Percentiles rank a stretch among this genome's conserved stretches.
phyloP scores from a whole-genome alignment of 2,329 filamentous ascomycete genomes.

The Talaromyces marneffei region DNA sequence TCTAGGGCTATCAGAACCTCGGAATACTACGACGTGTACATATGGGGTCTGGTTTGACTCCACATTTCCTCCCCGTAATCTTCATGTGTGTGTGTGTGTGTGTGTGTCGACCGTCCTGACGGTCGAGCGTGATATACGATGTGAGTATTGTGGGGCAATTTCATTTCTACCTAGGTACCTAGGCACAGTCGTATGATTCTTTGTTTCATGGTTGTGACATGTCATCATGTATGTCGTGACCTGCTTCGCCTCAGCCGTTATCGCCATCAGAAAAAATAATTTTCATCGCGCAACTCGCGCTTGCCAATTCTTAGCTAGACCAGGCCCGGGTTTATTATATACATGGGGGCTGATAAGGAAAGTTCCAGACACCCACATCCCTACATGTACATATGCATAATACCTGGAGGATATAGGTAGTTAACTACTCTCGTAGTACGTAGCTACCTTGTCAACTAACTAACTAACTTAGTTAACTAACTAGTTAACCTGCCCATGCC shows the following conservation, averaged over 20 bases:
- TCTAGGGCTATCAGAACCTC: background rate
- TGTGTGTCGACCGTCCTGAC: too few relatives aligned
- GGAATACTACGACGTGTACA: too few relatives aligned
- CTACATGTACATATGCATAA: constrained; percentile 1
- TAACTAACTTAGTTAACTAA: too few relatives aligned
- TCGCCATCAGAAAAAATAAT: background rate
- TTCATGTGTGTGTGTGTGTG: background rate
- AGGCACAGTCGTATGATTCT: background rate
- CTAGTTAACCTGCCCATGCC: too few relatives aligned
- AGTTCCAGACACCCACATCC: background rate
- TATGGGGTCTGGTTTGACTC: background rate
- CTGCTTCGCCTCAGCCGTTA: background rate
- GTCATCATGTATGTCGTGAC: background rate
- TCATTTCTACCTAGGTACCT: too few relatives aligned
- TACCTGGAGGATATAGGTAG: background rate
- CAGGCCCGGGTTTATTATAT: background rate
- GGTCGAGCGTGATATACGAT: background rate
- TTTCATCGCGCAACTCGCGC: constrained; percentile 3
- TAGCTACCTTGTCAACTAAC: too few relatives aligned
- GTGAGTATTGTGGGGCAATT: background rate
- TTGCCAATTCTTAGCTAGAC: background rate
- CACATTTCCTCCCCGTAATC: background rate
- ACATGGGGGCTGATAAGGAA: background rate
- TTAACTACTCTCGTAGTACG: too few relatives aligned
- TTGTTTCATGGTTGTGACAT: background rate